Evolutionary conservation across 306 rosid species (phyloP).

Genomic region (Arachis stenosperma): DNA sequence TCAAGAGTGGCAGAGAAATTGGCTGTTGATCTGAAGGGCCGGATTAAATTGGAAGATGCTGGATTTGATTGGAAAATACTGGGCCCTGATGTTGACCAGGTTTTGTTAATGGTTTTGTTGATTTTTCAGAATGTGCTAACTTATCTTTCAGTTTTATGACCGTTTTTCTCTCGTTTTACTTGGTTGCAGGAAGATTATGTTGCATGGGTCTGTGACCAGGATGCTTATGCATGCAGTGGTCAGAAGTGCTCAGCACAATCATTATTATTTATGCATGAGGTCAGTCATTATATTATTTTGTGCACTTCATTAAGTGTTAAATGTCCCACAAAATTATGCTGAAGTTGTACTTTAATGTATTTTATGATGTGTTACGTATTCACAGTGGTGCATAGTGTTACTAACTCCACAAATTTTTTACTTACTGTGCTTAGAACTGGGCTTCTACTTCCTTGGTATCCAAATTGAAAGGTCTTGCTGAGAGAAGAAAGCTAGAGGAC

Average conservation of each 20-base stretch:
- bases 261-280: conserved; percentile 92
- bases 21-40: conserved; percentile 82
- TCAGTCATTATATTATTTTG: conserved; percentile 43
- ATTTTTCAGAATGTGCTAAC: conserved; percentile 15
- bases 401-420: conserved; percentile 33
- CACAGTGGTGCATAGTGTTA: neutral
- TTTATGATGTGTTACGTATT: conserved; percentile 8
- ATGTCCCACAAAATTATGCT: neutral
- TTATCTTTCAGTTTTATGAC: conserved; percentile 15
- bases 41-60: conserved; percentile 93
- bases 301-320: conserved; percentile 17
- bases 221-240: conserved; percentile 98
- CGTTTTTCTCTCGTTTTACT: conserved; percentile 41
- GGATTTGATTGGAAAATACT: conserved; percentile 98
- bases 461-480: conserved; percentile 80
- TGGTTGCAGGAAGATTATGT: conserved; percentile 76
- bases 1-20: conserved; percentile 97
- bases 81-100: conserved; percentile 98
- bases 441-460: conserved; percentile 68
- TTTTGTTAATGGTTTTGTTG: conserved; percentile 45
- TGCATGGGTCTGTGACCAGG: conserved; percentile 98
- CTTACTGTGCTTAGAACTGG: conserved; percentile 73
- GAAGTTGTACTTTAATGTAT: conserved; percentile 27
- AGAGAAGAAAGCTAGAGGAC: conserved; percentile 84
- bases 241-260: conserved; percentile 99